Conservation (phyloP, 768 basidiomycete species). For the Rhizopogon roseolus region DNA sequence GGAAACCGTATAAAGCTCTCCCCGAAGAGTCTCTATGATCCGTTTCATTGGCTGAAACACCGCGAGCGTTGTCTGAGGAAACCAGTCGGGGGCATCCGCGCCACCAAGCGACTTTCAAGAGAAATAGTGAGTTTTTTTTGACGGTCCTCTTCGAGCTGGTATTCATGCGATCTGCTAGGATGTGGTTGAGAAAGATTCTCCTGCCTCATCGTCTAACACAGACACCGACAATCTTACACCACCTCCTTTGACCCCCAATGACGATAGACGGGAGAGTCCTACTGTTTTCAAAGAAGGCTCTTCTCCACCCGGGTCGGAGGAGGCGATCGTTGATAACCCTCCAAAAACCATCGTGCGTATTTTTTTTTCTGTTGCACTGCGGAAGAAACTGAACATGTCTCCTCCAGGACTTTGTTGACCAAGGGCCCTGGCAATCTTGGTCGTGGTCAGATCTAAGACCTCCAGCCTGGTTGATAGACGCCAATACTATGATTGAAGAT, state of each 20-base stretch:
- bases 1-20: conserved; percentile 58
- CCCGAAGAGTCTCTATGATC: conserved; percentile 59
- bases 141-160: background rate
- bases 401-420: conserved; percentile 16
- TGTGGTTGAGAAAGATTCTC: conserved; percentile 15
- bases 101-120: conserved; percentile 13
- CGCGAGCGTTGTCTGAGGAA: conserved; percentile 54
- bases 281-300: conserved; percentile 20
- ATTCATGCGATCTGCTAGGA: conserved; percentile 8
- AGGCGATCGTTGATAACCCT: conserved; percentile 8
- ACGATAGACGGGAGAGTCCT: conserved; percentile 18
- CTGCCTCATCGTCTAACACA: conserved; percentile 23
- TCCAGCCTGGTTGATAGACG: conserved; percentile 20
- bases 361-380: background rate
- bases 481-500: conserved; percentile 5
- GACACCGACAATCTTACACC: conserved; percentile 28
- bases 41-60: conserved; percentile 65
- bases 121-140: conserved; percentile 14
- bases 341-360: conserved; percentile 18
- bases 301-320: conserved; percentile 17
- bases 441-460: conserved; percentile 28
- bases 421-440: conserved; percentile 30
- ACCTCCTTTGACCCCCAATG: conserved; percentile 33
- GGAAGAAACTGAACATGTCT: conserved; percentile 2
- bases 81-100: conserved; percentile 17